Base-by-base conservation (phyloP, 495 filamentous ascomycete genomes). In the Penicillium diatomitis region DNA sequence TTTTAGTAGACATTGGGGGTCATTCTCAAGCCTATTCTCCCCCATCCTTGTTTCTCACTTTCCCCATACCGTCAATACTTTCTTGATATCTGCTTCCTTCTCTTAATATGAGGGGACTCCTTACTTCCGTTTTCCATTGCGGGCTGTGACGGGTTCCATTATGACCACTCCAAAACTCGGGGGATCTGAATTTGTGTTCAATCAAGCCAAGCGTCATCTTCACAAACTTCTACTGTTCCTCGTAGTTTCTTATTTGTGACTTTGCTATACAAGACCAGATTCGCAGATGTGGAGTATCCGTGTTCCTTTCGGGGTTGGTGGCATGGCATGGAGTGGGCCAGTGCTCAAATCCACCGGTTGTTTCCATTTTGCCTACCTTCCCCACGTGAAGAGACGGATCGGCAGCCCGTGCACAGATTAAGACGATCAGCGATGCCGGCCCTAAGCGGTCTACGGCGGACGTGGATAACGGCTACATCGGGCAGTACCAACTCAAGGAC, bases 1-100 rank as follows among this genome's bases (percentile, higher is more conserved):
- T 58, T 53, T 54, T 61, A 56, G 56, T 61, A 55, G 54, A 53
- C 50, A 56, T 51, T 50, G 60, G 53, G 43, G 48, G 52, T 59
- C 48, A 37, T 30, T 41, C 36, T 49, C 31, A 41, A 8, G 37
- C 33, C 47, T 27, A 43, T 34, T 36, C 40, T 48, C 32, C 20
- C 38, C 32, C 38, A 41, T 32, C 31, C 29, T 28, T 32, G 29
- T 36, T 32, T 47, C 42, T 45, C 31, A 32, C 39, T 44, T 4
- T 4, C 30, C 9, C 41, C 32, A 39, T 34, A 11, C 29, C 44
- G 34, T 37, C 29, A 39, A 35, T 44, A 35, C 49, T 47, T 39
- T 38, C 20, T 20, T 46, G 41, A 33, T 48, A 29, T 47, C 38
- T 44, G 40, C 28, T 41, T 38, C 32, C 41, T 41, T 12, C 38